Conservation (phyloP, 352 stramenopile genomes). For the Pythium periplocum region DNA sequence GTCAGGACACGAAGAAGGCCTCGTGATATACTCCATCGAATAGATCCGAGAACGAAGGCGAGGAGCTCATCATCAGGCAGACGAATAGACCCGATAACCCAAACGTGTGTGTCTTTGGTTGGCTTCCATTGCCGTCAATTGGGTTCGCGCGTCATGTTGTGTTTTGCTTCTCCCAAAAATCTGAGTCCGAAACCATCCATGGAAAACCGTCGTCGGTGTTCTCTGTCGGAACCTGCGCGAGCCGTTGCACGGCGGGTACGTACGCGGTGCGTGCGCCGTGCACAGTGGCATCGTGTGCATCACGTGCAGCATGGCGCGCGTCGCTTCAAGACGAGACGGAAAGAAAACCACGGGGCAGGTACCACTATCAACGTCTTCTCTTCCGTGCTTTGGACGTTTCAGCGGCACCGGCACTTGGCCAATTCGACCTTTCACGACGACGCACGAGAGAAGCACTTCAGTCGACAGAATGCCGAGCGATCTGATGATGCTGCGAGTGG, state of each 20-base stretch:
- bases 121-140: not conserved
- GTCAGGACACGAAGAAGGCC: not conserved
- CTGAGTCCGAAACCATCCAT: not conserved
- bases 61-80: not conserved
- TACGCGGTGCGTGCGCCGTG: too few species aligned
- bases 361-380: not conserved
- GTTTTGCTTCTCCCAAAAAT: not conserved
- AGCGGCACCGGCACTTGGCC: slow-evolving; percentile 6
- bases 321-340: slow-evolving; percentile 8
- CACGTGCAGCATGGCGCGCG: slow-evolving; percentile 4
- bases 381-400: not conserved
- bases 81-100: slow-evolving; percentile 5
- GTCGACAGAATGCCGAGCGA: slow-evolving; percentile 14
- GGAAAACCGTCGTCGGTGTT: too few species aligned
- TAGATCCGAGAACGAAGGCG: not conserved
- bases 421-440: slow-evolving; percentile 18
- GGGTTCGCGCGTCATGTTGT: too few species aligned
- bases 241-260: too few species aligned
- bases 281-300: too few species aligned
- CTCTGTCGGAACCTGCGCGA: too few species aligned
- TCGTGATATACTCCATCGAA: not conserved
- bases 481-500: slow-evolving; percentile 27
- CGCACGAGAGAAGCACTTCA: not conserved
- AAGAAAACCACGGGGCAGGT: slow-evolving; percentile 13
- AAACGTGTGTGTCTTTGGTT: slow-evolving; percentile 1